Conservation (phyloP, 2,329 filamentous ascomycete genomes). For the Fusarium subtropicale region DNA sequence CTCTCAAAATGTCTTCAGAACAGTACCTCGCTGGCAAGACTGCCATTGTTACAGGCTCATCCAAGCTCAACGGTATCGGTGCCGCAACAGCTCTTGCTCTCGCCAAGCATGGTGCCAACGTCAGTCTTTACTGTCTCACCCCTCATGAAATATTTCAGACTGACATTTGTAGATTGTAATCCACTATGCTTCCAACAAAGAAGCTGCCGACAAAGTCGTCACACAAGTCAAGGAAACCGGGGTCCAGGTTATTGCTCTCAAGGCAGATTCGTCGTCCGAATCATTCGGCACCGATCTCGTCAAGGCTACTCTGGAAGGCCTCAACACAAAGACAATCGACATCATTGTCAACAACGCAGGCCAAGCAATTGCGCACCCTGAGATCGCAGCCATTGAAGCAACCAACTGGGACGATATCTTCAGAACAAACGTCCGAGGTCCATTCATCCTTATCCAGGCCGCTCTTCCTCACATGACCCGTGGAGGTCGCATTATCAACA, state of each 20-base stretch:
- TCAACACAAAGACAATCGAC: slow-evolving; percentile 7
- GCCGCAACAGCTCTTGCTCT: slow-evolving; percentile 6
- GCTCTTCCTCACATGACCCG: slow-evolving; percentile 47
- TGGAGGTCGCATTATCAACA: slow-evolving; percentile 51
- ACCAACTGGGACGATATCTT: slow-evolving; percentile 13
- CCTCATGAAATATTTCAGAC: accelerated
- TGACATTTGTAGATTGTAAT: background rate
- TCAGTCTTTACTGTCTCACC: accelerated
- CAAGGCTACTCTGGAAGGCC: background rate
- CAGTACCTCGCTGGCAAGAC: slow-evolving; percentile 43
- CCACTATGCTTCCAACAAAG: slow-evolving; percentile 9
- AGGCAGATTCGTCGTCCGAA: slow-evolving; percentile 2
- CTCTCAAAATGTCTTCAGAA: slow-evolving; percentile 30
- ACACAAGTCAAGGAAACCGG: background rate
- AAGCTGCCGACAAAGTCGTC: background rate
- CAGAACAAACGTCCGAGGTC: slow-evolving; percentile 35
- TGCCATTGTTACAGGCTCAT: slow-evolving; percentile 44
- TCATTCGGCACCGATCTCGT: slow-evolving; percentile 6
- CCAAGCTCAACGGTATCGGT: slow-evolving; percentile 7
- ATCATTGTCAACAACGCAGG: slow-evolving; percentile 23
- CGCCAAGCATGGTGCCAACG: slow-evolving; percentile 14
- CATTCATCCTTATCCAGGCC: slow-evolving; percentile 51
- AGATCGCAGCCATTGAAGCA: slow-evolving; percentile 4
- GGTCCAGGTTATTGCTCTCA: slow-evolving; percentile 1
- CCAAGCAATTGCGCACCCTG: slow-evolving; percentile 26